Conservation (phyloP, 371 early-diverging fungal species). For the Coemansia sp. region DNA sequence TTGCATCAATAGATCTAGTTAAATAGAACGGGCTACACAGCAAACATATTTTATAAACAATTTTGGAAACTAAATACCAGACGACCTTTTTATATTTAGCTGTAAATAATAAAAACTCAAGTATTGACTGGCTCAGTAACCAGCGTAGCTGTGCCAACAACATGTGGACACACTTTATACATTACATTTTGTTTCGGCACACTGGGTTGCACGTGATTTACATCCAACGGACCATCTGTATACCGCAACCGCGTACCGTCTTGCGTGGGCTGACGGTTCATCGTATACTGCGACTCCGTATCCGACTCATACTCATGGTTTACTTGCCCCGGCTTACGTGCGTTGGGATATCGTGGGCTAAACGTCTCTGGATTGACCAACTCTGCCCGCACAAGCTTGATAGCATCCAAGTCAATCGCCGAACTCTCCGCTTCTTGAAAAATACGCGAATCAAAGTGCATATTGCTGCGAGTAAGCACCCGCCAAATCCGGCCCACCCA, state of each 20-base stretch:
- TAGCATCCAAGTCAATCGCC: constrained; percentile 14
- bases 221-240: constrained; percentile 8
- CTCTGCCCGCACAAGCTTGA: neutral
- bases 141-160: constrained; percentile 39
- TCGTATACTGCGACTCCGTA: neutral
- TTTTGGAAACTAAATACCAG: too few species aligned
- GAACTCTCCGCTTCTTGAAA: constrained; percentile 27
- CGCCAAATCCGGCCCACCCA: constrained; percentile 43
- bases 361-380: constrained; percentile 31
- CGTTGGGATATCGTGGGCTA: constrained; percentile 19
- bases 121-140: constrained; percentile 28
- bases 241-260: neutral
- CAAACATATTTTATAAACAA: too few species aligned
- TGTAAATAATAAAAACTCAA: neutral
- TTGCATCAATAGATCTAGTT: too few species aligned
- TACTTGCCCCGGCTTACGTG: neutral
- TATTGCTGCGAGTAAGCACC: constrained; percentile 22
- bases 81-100: neutral
- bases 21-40: too few species aligned
- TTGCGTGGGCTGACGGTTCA: neutral
- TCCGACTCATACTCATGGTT: neutral
- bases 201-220: neutral
- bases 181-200: neutral
- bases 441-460: constrained; percentile 44
- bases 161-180: neutral